Base-by-base conservation (phyloP, 768 basidiomycete species). In the Lanmaoa rubissima region DNA sequence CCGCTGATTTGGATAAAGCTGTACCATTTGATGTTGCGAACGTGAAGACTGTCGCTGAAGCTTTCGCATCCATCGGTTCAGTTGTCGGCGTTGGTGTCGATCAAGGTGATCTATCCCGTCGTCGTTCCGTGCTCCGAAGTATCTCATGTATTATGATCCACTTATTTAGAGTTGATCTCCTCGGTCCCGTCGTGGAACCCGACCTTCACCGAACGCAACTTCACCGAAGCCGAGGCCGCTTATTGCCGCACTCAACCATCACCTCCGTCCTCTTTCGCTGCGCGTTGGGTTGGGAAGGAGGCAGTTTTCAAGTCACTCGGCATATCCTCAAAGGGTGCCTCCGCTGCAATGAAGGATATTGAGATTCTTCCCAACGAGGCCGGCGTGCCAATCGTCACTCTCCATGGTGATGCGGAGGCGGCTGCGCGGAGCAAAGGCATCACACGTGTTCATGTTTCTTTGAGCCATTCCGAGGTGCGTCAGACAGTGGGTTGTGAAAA, bases 241-340 rank as follows among this genome's bases (percentile, higher is more conserved):
- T 98, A 98, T 79, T 98, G 95, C 75, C 79, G 76, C 49, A 64
- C 82, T n/a, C 94, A 98, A 66, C 87, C 96, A 3, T 91, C 90
- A 47, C 85, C 92, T 17, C 73, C 82, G 1, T 89, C 97, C 9
- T 98, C 96, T 2, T 94, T 97, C 69, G 96, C 97, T 21, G 95
- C 91, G 36, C 90, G 95, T 54, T 99, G 97, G 96, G 91, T 84
- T 31, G 96, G 93, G 50, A 99, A 98, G 75, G 97, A 98, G 73
- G 96, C 95, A 3, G 85, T 90, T 52, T 98, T 98, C 86, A 98
- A 98, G 77, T 90, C 94, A 5, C 82, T 99, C 1, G 90, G 92
- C 21, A 88, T 94, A 43, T 76, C 86, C 19, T 94, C 92, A 4
- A 90, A 92, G 73, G 97, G 97, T 39, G 96, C 95, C 12, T 91